These are phyloP conservation scores for Esteya vermicola DNA, from an alignment of 2,329 filamentous ascomycete genomes.

Conservation along the genomic window DNA sequence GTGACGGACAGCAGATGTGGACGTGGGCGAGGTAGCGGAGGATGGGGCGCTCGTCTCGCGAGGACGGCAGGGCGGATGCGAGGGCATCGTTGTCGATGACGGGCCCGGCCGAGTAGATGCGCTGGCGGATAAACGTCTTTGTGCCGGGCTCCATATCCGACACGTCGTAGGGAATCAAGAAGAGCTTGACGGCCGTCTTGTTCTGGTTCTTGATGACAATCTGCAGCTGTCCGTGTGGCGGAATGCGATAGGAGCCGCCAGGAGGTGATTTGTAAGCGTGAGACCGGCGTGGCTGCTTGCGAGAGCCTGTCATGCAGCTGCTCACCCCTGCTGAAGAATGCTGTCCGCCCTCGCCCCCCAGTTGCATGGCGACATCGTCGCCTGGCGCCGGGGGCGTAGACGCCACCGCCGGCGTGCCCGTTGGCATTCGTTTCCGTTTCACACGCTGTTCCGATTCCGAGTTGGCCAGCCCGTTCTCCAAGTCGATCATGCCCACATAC, in stretches of 20 bases:
- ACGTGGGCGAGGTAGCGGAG: slow-evolving; percentile 84
- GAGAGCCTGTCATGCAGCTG: too few species aligned
- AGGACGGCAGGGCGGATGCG: slow-evolving; percentile 12
- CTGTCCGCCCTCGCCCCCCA: slow-evolving; percentile 11
- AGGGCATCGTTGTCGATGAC: slow-evolving; percentile 50
- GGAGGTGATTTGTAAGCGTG: slow-evolving; percentile 46
- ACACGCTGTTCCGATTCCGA: slow-evolving; percentile 30
- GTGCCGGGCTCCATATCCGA: slow-evolving; percentile 84
- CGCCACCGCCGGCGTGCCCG: not conserved
- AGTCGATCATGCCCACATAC: slow-evolving; percentile 84
- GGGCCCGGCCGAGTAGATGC: slow-evolving; percentile 78
- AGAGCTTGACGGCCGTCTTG: slow-evolving; percentile 94
- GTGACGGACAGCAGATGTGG: slow-evolving; percentile 78
- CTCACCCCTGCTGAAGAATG: too few species aligned
- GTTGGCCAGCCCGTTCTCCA: slow-evolving; percentile 63
- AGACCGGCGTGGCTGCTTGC: slow-evolving; percentile 37
- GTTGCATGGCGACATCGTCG: slow-evolving; percentile 9
- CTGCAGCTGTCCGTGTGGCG: slow-evolving; percentile 84
- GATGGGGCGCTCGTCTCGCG: slow-evolving; percentile 54
- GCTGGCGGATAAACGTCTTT: slow-evolving; percentile 91
- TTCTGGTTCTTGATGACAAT: slow-evolving; percentile 98
- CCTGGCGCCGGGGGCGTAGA: not conserved
- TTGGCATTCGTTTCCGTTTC: slow-evolving; percentile 24
- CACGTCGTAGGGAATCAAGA: slow-evolving; percentile 85
- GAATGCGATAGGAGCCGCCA: slow-evolving; percentile 85